Evolutionary conservation across 768 basidiomycete genomes (phyloP), one percentile per base, ranked within the genome.

Genomic region (Rhodotorula babjevae): DNA sequence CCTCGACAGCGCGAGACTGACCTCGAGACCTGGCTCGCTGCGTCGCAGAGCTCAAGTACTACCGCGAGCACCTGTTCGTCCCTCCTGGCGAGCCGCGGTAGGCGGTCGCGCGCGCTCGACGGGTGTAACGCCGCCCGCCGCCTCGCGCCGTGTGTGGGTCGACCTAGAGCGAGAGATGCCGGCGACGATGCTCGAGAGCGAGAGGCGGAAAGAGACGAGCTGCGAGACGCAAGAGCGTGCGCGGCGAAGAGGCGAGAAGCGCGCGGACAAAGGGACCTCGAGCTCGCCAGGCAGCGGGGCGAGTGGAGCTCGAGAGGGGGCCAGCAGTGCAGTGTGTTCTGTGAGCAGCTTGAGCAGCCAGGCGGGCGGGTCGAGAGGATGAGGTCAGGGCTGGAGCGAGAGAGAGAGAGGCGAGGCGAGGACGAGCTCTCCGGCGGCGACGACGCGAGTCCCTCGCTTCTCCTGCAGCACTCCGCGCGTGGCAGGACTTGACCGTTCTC

Each of bases 31-130:
- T 60, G 25, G 23, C 21, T 21, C 14, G n/a, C 25, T 42, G 8
- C 15, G 14, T 15, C 27, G 19, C 74, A 69, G 74, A 75, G 29
- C 65, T 75, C 42, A 60, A 57, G 27, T 61, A 63, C 19, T 75
- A 75, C 57, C 70, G 70, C 4, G 12, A 69, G 53, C 64, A 75
- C 59, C 50, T 75, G 7, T 75, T 75, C 52, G 18, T 64, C 40
- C 63, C 73, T 1, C 57, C 64, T 8, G 71, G 67, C 52, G 18
- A 15, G 29, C 33, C 31, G 53, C 29, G 55, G 33, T 61, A 61
- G 52, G 42, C 10, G 6, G 42, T 52, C 44, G 44, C 14, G 12
- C 44, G 12, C 44, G 44, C 44, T 7, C 12, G 44, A 14, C 44
- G 12, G 14, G 8, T 14, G 44, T 3, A 14, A 18, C 44, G 44